Percentiles rank a stretch among this genome's conserved stretches.
Evolutionary conservation across 139 green algal genomes (phyloP).

Genomic region (Coelastrella sp.): DNA sequence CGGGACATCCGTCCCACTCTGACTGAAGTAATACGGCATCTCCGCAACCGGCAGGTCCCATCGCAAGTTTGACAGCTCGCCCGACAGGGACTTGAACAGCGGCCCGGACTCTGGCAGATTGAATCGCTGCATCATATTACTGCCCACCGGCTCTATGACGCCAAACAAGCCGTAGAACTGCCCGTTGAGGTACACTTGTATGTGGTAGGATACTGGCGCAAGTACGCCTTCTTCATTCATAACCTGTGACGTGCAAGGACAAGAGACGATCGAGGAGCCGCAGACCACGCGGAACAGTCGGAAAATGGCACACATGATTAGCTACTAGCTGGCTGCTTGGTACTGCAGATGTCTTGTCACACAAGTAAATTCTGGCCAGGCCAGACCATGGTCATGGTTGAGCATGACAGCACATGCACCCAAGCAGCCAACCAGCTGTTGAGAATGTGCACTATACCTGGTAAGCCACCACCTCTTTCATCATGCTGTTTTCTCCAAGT

Average conservation of each 20-base stretch:
- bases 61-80: constrained; percentile 74
- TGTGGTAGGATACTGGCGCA: constrained; percentile 66
- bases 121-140: constrained; percentile 37
- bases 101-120: constrained; percentile 54
- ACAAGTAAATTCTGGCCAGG: no score
- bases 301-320: no score
- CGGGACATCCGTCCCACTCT: constrained; percentile 31
- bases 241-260: constrained; percentile 37
- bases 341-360: no score
- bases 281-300: no score
- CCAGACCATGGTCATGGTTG: no score
- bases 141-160: constrained; percentile 71
- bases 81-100: constrained; percentile 77
- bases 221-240: constrained; percentile 66
- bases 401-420: no score
- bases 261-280: no score
- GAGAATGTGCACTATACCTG: constrained; percentile 1
- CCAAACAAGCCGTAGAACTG: constrained; percentile 82
- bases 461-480: constrained; percentile 73
- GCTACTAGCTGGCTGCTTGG: no score
- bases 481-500: constrained; percentile 88
- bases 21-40: constrained; percentile 58
- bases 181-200: constrained; percentile 81
- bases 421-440: no score
- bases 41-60: constrained; percentile 61